These are phyloP conservation scores for Trichosporon coremiiforme DNA, from an alignment of 1,284 basidiomycete genomes.

Conservation along the genomic window DNA sequence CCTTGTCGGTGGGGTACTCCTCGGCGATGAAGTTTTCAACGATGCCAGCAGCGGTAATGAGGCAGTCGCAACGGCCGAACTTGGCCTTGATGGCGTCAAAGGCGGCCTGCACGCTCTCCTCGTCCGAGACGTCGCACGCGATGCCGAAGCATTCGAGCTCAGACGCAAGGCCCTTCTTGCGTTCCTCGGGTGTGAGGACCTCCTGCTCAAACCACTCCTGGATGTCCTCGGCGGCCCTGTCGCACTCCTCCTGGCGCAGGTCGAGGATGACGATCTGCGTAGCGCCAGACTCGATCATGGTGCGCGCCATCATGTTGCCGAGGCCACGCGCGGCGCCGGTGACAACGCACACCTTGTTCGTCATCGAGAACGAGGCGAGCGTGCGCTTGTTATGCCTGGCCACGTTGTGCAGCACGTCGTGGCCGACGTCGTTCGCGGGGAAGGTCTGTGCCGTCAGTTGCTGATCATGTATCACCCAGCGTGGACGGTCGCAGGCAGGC, in stretches of 20 bases:
- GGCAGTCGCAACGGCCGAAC: constrained; percentile 65
- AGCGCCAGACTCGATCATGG: constrained; percentile 81
- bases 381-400: constrained; percentile 49
- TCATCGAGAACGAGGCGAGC: constrained; percentile 51
- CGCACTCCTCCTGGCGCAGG: constrained; percentile 72
- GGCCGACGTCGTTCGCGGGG: constrained; percentile 44
- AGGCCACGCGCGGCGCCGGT: constrained; percentile 93
- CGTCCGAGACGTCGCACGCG: constrained; percentile 85
- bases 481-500: not conserved
- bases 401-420: constrained; percentile 45
- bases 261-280: constrained; percentile 81
- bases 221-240: constrained; percentile 74
- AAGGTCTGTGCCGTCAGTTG: constrained; percentile 20
- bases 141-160: constrained; percentile 74
- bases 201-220: constrained; percentile 62
- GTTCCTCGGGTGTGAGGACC: constrained; percentile 15
- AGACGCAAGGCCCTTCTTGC: constrained; percentile 62
- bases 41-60: constrained; percentile 87
- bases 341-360: constrained; percentile 77
- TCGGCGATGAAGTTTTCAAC: constrained; percentile 89
- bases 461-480: not conserved
- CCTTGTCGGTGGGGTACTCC: constrained; percentile 83
- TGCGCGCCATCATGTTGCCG: constrained; percentile 83
- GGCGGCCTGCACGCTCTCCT: constrained; percentile 72
- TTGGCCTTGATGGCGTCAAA: constrained; percentile 68